Base-by-base conservation (phyloP, 345 rosid genomes). In the Tarenaya hassleriana region DNA sequence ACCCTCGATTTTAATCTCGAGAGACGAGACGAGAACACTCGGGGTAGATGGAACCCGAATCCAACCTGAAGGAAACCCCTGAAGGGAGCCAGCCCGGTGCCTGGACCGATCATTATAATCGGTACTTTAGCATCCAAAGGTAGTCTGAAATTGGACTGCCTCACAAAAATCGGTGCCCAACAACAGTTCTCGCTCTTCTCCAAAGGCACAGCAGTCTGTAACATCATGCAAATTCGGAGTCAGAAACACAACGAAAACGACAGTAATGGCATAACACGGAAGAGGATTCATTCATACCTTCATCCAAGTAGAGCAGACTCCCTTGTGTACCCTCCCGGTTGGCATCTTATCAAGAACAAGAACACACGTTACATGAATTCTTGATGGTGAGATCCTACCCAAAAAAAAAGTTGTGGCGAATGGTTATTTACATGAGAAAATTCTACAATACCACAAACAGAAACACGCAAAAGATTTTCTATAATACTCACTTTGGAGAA, bases 291-390 rank as follows among this genome's bases (percentile, higher is more conserved):
- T 35, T 35, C 40, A 31, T 72, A 78, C 84, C 84, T 75, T 75
- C 80, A 78, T 78, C 99, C 99, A 94, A 61, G 94, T 94, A n/a
- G 97, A 94, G 73, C 98, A 91, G 20, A 91, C 79, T 63, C 96
- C 98, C 56, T 79, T 84, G 64, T 91, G 98, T 51, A 83, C 65
- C 57, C 97, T 83, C 55, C 94, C 95, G 0, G 87, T 73, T 54
- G 89, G 83, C 49, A 77, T 88, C 61, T 81, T 84, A 62, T 86
- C 98, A 72, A 72, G 57, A 60, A 92, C 97, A 40, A 92, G 61
- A 4, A 95, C 95, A 81, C 98, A 92, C 10, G 98, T 88, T 18
- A 88, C 97, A 44, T 92, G 97, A 69, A 92, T 86, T 62, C 81
- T 88, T n/a, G 81, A 63, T 18, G 86, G 82, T 24, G 81, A 82